These are phyloP conservation scores for Grosmannia huntii DNA, from an alignment of 2,329 filamentous ascomycete species.

Conservation along the genomic window DNA sequence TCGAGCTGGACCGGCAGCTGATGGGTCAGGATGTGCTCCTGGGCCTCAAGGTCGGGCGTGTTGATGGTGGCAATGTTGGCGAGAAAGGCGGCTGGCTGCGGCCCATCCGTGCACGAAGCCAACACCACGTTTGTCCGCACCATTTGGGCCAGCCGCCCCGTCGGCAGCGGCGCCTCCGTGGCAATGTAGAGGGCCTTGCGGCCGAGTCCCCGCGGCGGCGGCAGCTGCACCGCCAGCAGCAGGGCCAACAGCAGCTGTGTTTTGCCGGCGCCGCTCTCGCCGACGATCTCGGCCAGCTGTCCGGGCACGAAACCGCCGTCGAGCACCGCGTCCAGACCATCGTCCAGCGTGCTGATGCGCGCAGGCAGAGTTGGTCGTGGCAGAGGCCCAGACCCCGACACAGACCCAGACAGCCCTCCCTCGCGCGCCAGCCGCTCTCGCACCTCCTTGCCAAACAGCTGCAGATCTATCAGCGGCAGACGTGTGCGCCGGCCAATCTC, in stretches of 20 bases:
- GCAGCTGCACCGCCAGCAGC: conserved; percentile 73
- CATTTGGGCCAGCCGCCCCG: conserved; percentile 68
- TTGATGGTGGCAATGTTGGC: conserved; percentile 68
- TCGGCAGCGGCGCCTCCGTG: conserved; percentile 78
- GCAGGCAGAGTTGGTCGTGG: no score
- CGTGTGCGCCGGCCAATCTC: conserved; percentile 80
- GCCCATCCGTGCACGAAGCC: no score
- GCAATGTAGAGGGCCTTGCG: conserved; percentile 83
- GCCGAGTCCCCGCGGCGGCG: conserved; percentile 55
- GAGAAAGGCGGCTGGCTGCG: conserved; percentile 40
- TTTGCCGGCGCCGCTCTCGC: conserved; percentile 90
- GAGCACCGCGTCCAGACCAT: conserved; percentile 52
- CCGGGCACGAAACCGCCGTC: conserved; percentile 77
- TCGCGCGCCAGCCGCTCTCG: conserved; percentile 26
- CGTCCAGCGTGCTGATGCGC: conserved; percentile 71
- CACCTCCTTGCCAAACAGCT: conserved; percentile 42
- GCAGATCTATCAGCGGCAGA: conserved; percentile 68
- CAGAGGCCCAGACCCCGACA: no score
- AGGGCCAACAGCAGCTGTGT: conserved; percentile 84
- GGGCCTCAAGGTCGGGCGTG: conserved; percentile 80
- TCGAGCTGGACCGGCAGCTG: conserved; percentile 62
- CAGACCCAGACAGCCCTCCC: neutral
- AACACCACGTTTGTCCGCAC: conserved; percentile 54
- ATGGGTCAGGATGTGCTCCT: conserved; percentile 88
- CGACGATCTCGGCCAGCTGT: conserved; percentile 77